Percentiles rank a stretch among this genome's conserved stretches.
Evolutionary conservation across 2,329 filamentous ascomycete species (phyloP).

Genomic region (Lachnum nothofagi): DNA sequence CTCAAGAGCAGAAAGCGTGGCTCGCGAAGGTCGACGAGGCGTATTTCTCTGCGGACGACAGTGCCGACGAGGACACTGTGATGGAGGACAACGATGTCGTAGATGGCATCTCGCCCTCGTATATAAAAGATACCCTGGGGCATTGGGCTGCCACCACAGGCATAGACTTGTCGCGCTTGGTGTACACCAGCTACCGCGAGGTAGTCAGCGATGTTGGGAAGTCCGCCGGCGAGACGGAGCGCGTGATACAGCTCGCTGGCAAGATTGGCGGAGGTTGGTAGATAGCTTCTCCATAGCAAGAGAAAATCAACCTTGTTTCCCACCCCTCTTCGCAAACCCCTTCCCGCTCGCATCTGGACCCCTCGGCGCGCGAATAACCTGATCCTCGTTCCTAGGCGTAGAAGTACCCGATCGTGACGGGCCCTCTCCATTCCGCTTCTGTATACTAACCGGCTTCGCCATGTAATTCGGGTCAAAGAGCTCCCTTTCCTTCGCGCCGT

Average conservation of each 20-base stretch:
- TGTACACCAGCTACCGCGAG: conserved; percentile 82
- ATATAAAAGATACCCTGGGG: conserved; percentile 62
- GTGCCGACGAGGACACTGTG: conserved; percentile 26
- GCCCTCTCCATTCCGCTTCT: conserved; percentile 40
- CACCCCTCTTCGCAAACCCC: conserved; percentile 64
- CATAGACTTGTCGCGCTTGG: conserved; percentile 65
- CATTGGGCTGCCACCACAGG: conserved; percentile 75
- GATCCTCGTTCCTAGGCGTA: conserved; percentile 54
- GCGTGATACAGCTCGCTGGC: conserved; percentile 80
- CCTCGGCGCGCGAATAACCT: conserved; percentile 66
- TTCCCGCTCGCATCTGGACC: conserved; percentile 74
- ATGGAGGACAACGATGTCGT: conserved; percentile 40
- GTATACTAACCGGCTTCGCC: conserved; percentile 42
- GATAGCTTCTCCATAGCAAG: conserved; percentile 26
- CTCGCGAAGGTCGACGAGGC: conserved; percentile 78
- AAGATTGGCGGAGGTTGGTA: conserved; percentile 94
- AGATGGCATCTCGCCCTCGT: conserved; percentile 60
- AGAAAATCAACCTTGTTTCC: conserved; percentile 41
- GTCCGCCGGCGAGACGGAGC: conserved; percentile 64
- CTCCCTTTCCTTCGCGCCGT: conserved; percentile 48
- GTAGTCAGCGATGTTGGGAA: conserved; percentile 95
- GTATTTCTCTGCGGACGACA: conserved; percentile 73
- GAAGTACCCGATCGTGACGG: conserved; percentile 38
- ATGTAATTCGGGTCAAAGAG: conserved; percentile 74
- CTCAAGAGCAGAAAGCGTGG: conserved; percentile 82